Percentiles rank a stretch among this genome's conserved stretches.
Conservation (phyloP, 2,329 filamentous ascomycete genomes). For the Venturia oleaginea region DNA sequence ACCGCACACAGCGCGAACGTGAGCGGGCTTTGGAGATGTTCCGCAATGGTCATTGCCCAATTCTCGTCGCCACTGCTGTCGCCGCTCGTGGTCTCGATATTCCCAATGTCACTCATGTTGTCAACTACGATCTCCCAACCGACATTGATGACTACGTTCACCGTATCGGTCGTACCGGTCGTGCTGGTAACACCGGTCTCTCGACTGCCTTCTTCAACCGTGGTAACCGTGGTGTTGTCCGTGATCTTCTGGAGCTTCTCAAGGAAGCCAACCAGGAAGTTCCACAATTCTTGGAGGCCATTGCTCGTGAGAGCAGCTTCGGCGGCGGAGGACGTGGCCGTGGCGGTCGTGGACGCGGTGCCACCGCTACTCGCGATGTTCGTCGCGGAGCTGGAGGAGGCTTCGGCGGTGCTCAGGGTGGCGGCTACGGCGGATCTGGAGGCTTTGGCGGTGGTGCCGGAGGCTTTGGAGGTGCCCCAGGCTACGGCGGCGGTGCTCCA, state of each 20-base stretch:
- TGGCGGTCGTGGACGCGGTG: conserved; percentile 64
- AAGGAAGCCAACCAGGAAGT: conserved; percentile 99
- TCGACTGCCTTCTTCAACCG: conserved; percentile 99
- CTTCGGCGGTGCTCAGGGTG: conserved; percentile 37
- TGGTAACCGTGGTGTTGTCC: conserved; percentile 94
- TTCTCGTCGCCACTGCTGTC: conserved; percentile 92
- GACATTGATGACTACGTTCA: conserved; percentile 99
- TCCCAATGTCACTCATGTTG: conserved; percentile 89
- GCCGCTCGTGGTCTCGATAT: conserved; percentile 87
- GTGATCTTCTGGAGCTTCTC: conserved; percentile 91
- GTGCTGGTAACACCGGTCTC: conserved; percentile 97
- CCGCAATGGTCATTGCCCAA: conserved; percentile 89
- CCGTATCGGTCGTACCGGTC: conserved; percentile 98
- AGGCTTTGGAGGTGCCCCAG: conserved; percentile 32
- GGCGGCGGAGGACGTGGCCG: conserved; percentile 60
- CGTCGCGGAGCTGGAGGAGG: conserved; percentile 55
- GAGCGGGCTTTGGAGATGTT: conserved; percentile 97
- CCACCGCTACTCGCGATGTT: conserved; percentile 72
- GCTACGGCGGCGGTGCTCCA: conserved; percentile 42
- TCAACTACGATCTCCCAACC: conserved; percentile 99
- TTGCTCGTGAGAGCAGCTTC: conserved; percentile 78
- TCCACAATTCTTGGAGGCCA: conserved; percentile 88
- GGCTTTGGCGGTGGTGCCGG: conserved; percentile 33
- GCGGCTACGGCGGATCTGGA: conserved; percentile 24
- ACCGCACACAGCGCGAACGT: conserved; percentile 97